Evolutionary conservation across 345 rosid species (phyloP).

Genomic region (Passiflora organensis): DNA sequence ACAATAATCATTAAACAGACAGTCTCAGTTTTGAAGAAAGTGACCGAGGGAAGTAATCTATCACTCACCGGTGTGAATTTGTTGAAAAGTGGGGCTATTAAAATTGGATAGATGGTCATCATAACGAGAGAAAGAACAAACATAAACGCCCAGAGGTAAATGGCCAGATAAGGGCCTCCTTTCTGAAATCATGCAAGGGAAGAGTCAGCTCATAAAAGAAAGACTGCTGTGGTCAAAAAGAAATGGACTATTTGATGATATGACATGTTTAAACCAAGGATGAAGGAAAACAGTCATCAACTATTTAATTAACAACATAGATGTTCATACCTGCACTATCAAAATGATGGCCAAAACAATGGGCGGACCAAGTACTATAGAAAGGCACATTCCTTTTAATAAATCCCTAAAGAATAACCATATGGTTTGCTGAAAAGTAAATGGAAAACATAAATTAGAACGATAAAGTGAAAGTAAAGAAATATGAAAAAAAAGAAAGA

Average conservation of each 20-base stretch:
- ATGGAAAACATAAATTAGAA: slow-evolving; percentile 12
- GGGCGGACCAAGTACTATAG: slow-evolving; percentile 81
- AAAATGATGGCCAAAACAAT: slow-evolving; percentile 75
- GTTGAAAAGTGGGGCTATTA: slow-evolving; percentile 96
- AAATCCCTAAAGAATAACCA: slow-evolving; percentile 91
- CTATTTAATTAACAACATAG: slow-evolving; percentile 2
- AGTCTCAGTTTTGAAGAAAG: not conserved
- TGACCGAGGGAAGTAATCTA: slow-evolving; percentile 1
- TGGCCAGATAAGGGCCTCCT: slow-evolving; percentile 99
- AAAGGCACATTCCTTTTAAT: slow-evolving; percentile 67
- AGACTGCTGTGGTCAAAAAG: not conserved
- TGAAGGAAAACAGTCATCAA: too few relatives aligned
- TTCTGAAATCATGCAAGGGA: slow-evolving; percentile 51
- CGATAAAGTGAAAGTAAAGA: slow-evolving; percentile 1
- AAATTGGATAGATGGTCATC: slow-evolving; percentile 91
- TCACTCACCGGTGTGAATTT: slow-evolving; percentile 91
- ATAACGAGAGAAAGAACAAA: slow-evolving; percentile 86
- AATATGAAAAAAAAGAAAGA: slow-evolving; percentile 9
- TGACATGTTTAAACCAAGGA: too few relatives aligned
- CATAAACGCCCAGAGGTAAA: slow-evolving; percentile 97
- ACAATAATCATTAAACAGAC: slow-evolving; percentile 14
- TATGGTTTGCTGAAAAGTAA: slow-evolving; percentile 79
- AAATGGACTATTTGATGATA: not conserved
- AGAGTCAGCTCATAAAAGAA: slow-evolving; percentile 5
- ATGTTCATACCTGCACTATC: slow-evolving; percentile 67